Evolutionary conservation across 352 stramenopile species (phyloP).

Genomic region (Phytophthora capsici): DNA sequence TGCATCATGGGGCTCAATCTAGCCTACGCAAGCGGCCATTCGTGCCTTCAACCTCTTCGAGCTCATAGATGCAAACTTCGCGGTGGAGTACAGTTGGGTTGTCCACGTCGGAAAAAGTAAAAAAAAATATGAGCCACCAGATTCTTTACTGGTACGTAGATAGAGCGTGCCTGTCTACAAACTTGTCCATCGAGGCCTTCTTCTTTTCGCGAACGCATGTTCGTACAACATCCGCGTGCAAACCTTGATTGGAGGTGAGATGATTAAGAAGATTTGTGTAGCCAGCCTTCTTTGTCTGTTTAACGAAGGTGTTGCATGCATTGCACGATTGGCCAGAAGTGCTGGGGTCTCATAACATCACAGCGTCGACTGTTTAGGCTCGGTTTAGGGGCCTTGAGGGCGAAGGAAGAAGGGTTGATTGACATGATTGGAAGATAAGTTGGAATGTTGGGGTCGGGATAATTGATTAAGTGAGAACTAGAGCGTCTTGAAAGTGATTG

Average conservation of each 20-base stretch:
- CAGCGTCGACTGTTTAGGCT: background rate
- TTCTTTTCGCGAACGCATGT: background rate
- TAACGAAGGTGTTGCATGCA: background rate
- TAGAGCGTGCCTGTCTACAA: background rate
- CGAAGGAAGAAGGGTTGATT: background rate
- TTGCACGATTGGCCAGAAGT: background rate
- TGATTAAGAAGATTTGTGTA: background rate
- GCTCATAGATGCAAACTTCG: background rate
- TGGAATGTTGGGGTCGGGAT: background rate
- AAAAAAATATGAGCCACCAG: background rate
- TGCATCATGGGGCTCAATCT: background rate
- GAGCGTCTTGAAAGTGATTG: background rate
- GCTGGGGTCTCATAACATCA: background rate
- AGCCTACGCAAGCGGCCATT: background rate
- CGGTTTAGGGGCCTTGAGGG: background rate
- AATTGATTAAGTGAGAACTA: background rate
- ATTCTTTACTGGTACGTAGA: background rate
- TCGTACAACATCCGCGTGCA: background rate
- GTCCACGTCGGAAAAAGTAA: background rate
- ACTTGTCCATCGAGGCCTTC: background rate
- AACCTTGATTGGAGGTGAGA: background rate
- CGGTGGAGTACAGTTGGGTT: background rate
- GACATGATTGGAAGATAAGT: background rate
- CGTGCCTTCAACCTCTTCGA: conserved; percentile 1
- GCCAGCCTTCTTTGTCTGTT: background rate